Evolutionary conservation across 495 filamentous ascomycete genomes (phyloP).

Genomic region (Jackrogersella multiformis): DNA sequence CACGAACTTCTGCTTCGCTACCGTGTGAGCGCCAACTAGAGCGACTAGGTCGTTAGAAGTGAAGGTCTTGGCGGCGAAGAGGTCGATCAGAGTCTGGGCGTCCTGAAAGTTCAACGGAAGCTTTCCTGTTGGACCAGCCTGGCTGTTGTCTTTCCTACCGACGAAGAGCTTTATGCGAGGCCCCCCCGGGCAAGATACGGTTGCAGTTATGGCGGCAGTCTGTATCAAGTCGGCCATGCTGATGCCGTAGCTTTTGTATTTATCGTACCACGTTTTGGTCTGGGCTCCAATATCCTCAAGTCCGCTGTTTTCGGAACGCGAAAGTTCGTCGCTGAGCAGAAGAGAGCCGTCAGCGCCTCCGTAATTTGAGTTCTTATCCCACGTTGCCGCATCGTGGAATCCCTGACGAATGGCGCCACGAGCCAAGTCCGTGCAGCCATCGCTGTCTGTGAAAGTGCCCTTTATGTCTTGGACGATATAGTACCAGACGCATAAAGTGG

Average conservation of each 20-base stretch:
- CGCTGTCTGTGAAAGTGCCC: conserved; percentile 36
- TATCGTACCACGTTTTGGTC: conserved; percentile 45
- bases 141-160: conserved; percentile 44
- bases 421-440: conserved; percentile 43
- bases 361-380: conserved; percentile 44
- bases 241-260: conserved; percentile 46
- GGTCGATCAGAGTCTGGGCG: conserved; percentile 44
- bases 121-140: conserved; percentile 37
- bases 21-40: conserved; percentile 61
- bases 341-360: conserved; percentile 56
- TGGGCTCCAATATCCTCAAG: conserved; percentile 46
- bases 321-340: conserved; percentile 46
- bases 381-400: conserved; percentile 53
- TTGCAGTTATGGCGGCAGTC: conserved; percentile 49
- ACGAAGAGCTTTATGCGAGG: conserved; percentile 50
- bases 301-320: conserved; percentile 43
- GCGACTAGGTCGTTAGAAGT: conserved; percentile 55
- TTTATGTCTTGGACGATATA: conserved; percentile 52
- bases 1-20: conserved; percentile 55
- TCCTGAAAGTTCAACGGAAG: conserved; percentile 41
- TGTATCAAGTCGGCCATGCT: conserved; percentile 56
- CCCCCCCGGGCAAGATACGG: conserved; percentile 51
- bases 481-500: conserved; percentile 56
- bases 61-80: conserved; percentile 62
- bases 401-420: conserved; percentile 54